Conservation (phyloP, 371 early-diverging fungal species). For the Furculomyces boomerangus region DNA sequence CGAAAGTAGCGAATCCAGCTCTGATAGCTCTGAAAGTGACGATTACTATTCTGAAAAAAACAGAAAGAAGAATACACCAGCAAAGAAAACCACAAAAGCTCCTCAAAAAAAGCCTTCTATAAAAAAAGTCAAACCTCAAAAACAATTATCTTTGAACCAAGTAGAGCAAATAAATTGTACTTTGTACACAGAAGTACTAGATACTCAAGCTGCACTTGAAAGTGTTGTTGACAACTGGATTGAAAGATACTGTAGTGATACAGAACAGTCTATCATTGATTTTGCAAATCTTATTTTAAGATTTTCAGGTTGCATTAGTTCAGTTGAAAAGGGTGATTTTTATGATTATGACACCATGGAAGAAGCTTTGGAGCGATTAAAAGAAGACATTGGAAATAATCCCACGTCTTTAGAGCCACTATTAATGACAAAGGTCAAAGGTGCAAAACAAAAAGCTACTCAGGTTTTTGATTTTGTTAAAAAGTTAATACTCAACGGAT, state of each 20-base stretch:
- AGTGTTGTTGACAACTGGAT: conserved; percentile 34
- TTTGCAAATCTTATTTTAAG: conserved; percentile 14
- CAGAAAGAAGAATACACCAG: background rate
- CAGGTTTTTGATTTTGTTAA: conserved; percentile 37
- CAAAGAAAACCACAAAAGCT: background rate
- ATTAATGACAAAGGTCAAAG: conserved; percentile 40
- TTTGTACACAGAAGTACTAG: conserved; percentile 6
- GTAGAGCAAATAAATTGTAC: background rate
- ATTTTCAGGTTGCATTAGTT: conserved; percentile 15
- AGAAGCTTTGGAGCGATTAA: conserved; percentile 17
- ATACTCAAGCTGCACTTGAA: conserved; percentile 14
- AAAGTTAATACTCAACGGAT: conserved; percentile 35
- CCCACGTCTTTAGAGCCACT: conserved; percentile 28
- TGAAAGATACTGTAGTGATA: conserved; percentile 18
- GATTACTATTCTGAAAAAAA: background rate
- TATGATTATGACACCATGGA: conserved; percentile 20
- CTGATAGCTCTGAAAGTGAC: background rate
- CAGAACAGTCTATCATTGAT: conserved; percentile 11
- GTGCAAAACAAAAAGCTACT: conserved; percentile 32
- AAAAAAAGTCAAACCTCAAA: background rate
- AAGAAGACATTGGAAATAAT: background rate
- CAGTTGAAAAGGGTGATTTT: conserved; percentile 7
- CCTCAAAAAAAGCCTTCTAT: background rate
- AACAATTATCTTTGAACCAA: background rate
- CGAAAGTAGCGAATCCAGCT: background rate